Conservation (phyloP, 2,329 filamentous ascomycete genomes). For the Fusarium caatingaense region DNA sequence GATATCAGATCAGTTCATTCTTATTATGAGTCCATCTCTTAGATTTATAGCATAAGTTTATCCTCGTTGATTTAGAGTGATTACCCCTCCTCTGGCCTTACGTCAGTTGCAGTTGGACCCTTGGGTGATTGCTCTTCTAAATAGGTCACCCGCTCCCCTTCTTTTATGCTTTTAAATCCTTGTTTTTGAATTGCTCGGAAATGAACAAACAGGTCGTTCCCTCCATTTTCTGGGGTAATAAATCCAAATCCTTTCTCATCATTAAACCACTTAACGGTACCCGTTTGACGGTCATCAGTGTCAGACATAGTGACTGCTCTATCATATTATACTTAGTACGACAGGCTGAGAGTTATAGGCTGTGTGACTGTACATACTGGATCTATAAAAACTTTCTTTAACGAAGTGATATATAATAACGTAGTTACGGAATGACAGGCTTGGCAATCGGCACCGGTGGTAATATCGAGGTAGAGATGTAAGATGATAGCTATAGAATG, state of each 20-base stretch:
- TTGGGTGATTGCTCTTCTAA: accelerated
- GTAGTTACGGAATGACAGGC: accelerated
- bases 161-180: neutral
- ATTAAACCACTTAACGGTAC: neutral
- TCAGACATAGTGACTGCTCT: neutral
- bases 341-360: accelerated
- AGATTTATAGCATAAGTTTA: neutral
- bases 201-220: neutral
- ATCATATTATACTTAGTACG: neutral
- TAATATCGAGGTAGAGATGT: neutral
- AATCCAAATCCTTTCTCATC: neutral
- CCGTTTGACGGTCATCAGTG: neutral
- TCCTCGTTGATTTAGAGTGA: neutral
- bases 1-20: neutral
- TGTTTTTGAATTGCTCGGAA: neutral
- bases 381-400: accelerated
- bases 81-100: neutral
- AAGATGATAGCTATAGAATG: neutral
- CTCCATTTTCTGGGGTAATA: neutral
- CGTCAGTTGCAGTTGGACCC: accelerated
- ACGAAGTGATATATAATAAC: neutral
- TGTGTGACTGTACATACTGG: neutral
- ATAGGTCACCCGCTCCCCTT: neutral
- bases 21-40: neutral
- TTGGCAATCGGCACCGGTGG: neutral